These are phyloP conservation scores for Silene uniflora DNA, from an alignment of 148 eudicot genomes.

Conservation along the genomic window DNA sequence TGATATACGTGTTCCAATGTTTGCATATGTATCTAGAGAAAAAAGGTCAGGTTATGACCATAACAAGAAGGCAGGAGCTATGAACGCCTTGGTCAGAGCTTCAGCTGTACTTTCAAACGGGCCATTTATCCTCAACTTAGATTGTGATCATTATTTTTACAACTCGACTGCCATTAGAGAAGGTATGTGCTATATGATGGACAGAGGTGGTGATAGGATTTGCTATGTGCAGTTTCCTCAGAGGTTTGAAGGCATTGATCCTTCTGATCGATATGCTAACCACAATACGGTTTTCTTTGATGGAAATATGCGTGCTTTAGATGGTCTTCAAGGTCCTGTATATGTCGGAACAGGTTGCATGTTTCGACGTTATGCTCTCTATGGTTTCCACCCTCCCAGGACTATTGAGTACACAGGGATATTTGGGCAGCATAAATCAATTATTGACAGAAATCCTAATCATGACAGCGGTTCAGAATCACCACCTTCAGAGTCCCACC, in stretches of 20 bases:
- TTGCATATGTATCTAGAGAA: slow-evolving; percentile 82
- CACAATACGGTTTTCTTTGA: slow-evolving; percentile 93
- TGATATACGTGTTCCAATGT: slow-evolving; percentile 74
- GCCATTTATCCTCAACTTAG: slow-evolving; percentile 85
- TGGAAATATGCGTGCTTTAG: slow-evolving; percentile 92
- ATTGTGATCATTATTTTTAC: slow-evolving; percentile 82
- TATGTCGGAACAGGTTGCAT: slow-evolving; percentile 94
- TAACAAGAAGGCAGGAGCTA: slow-evolving; percentile 92
- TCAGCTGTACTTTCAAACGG: slow-evolving; percentile 87
- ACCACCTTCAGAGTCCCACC: slow-evolving; percentile 49
- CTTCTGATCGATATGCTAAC: slow-evolving; percentile 89
- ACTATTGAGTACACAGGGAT: slow-evolving; percentile 63
- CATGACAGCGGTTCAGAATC: slow-evolving; percentile 44
- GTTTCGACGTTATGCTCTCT: slow-evolving; percentile 82
- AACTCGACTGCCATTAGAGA: slow-evolving; percentile 71
- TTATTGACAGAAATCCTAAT: neutral
- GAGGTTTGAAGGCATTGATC: slow-evolving; percentile 90
- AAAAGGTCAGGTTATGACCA: slow-evolving; percentile 78
- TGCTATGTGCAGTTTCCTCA: slow-evolving; percentile 91
- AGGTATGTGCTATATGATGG: slow-evolving; percentile 97
- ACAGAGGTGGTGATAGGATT: slow-evolving; percentile 87
- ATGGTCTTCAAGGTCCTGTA: slow-evolving; percentile 91
- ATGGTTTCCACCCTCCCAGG: slow-evolving; percentile 83
- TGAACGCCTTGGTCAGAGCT: slow-evolving; percentile 87
- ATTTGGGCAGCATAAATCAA: slow-evolving; percentile 54